Evolutionary conservation across 441 rosid genomes (phyloP), one percentile per base, ranked within the genome.

Genomic region (Sinapis alba): DNA sequence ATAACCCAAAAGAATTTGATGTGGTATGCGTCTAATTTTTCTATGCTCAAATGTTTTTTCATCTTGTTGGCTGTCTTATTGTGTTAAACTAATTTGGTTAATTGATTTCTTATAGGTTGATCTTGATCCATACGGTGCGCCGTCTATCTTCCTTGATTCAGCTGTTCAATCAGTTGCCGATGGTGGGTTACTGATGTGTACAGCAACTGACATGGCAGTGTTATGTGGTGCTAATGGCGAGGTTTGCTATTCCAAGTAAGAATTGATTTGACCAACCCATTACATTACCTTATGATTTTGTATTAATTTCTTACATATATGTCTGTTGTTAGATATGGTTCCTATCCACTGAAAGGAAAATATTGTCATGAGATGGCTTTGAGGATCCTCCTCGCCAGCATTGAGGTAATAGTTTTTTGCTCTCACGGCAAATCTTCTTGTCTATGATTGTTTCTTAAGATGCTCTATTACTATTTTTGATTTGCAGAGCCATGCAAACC

Each of bases 231-330:
- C 94, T 68, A 96, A 93, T 69, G 97, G 97, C 12, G 99, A 96
- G 87, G 99, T 89, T 82, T 96, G 98, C 92, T 96, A 91, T 85
- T 91, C 99, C 85, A 96, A 96, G 99, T 96, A 90, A 89, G 98
- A 78, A 72, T 59, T 62, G 59, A 5, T 75, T 30, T 30, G 8
- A 30, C 54, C 56, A 59, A 5, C 59, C 23, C 41, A 72, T 34
- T 30, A 9, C 23, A 4, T 27, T 28, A 72, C 41, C 74, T 60
- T 64, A 69, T 19, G 15, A 30, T 8, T 1, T 30, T 7, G 36
- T 30, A 2, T 30, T 1, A 34, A 34, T 24, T 56, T 68, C 50
- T 71, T 30, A 43, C 68, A 24, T 24, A 59, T 75, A 27, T 68
- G 58, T 77, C 12, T 77, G 57, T 30, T 68, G 41, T 77, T 77